Evolutionary conservation across 2,329 filamentous ascomycete species (phyloP).

Genomic region (Fusarium coicis): DNA sequence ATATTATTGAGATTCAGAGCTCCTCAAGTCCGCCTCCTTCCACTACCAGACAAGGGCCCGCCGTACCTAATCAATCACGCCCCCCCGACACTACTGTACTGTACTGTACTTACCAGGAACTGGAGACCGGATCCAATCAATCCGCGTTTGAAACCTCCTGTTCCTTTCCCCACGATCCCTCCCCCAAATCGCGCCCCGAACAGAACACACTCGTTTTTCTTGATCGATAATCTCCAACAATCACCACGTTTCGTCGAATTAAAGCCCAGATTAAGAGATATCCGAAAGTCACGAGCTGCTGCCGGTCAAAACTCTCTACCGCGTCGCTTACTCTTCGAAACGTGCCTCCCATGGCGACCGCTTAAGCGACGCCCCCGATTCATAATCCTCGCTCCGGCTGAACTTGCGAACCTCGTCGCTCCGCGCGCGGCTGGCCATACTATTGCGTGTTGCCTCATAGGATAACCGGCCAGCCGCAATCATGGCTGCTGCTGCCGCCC

Average conservation of each 20-base stretch:
- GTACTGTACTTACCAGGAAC: neutral
- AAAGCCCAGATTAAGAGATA: neutral
- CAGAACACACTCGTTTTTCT: slow-evolving; percentile 23
- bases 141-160: slow-evolving; percentile 23
- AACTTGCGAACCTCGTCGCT: slow-evolving; percentile 37
- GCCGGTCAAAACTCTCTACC: neutral
- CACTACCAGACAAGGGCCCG: slow-evolving; percentile 14
- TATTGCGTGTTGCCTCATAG: slow-evolving; percentile 29
- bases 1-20: neutral
- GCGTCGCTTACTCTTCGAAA: neutral
- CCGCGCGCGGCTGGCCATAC: slow-evolving; percentile 42
- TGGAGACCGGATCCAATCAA: slow-evolving; percentile 5
- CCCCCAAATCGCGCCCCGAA: slow-evolving; percentile 24
- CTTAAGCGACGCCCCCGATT: slow-evolving; percentile 24
- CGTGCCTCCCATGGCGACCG: slow-evolving; percentile 36
- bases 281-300: neutral
- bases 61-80: no score
- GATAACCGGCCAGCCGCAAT: slow-evolving; percentile 41
- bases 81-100: neutral
- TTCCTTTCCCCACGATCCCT: slow-evolving; percentile 23
- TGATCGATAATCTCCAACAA: neutral
- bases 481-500: slow-evolving; percentile 38
- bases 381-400: neutral
- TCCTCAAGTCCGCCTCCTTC: slow-evolving; percentile 16
- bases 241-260: slow-evolving; percentile 4